Percentiles rank a stretch among this genome's conserved stretches.
phyloP scores from a whole-genome alignment of 1,139 yeast genomes.

The Zygosaccharomyces sapae region DNA sequence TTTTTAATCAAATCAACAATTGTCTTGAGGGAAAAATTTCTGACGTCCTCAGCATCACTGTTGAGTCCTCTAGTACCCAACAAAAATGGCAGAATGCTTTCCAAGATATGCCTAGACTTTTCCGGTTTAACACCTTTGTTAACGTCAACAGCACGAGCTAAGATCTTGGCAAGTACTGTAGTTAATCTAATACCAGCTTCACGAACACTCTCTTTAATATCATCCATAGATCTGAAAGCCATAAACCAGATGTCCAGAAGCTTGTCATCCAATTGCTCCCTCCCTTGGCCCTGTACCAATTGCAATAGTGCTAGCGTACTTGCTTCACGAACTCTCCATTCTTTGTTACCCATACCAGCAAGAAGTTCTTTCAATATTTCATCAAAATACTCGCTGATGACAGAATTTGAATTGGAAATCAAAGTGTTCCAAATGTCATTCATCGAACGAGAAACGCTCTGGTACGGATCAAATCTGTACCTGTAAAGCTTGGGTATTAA shows the following conservation, averaged over 20 bases:
- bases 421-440: constrained; percentile 80
- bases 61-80: constrained; percentile 74
- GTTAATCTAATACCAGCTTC: constrained; percentile 72
- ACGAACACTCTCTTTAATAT: constrained; percentile 89
- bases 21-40: constrained; percentile 70
- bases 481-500: constrained; percentile 80
- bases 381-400: constrained; percentile 52
- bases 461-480: constrained; percentile 79
- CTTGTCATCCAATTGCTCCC: constrained; percentile 49
- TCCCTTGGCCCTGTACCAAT: constrained; percentile 57
- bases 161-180: constrained; percentile 57
- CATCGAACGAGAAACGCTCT: constrained; percentile 77
- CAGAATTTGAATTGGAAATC: constrained; percentile 56
- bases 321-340: constrained; percentile 94
- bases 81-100: constrained; percentile 69
- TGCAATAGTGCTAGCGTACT: constrained; percentile 73
- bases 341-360: constrained; percentile 69
- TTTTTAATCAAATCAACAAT: constrained; percentile 64
- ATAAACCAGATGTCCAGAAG: constrained; percentile 77
- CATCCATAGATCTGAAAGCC: constrained; percentile 89
- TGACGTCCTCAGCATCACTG: constrained; percentile 83
- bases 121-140: constrained; percentile 39
- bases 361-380: constrained; percentile 63
- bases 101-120: constrained; percentile 52
- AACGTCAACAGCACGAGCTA: constrained; percentile 50